Evolutionary conservation across 148 eudicot genomes (phyloP).

Genomic region (Polygonum aviculare): DNA sequence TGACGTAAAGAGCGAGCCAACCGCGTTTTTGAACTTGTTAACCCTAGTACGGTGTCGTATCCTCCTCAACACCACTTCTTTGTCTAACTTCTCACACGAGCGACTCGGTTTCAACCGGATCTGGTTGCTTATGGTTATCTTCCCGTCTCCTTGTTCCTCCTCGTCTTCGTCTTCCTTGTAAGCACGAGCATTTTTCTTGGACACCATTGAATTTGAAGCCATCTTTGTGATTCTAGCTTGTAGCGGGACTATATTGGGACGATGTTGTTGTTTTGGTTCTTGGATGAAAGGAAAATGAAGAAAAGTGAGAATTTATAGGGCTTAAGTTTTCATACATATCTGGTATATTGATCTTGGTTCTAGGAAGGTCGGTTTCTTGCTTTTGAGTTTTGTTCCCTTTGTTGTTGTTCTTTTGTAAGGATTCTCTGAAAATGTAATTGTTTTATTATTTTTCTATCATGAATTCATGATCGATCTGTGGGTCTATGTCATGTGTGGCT

Average conservation of each 20-base stretch:
- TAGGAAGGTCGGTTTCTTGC: too few relatives aligned
- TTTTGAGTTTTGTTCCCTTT: too few relatives aligned
- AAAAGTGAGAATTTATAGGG: background rate
- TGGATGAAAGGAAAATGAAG: background rate
- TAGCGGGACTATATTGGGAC: too few relatives aligned
- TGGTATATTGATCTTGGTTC: too few relatives aligned
- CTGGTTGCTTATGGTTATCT: background rate
- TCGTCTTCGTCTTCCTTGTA: background rate
- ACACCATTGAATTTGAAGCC: background rate
- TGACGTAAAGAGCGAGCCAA: conserved; percentile 9
- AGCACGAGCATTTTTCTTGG: background rate
- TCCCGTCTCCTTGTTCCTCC: background rate
- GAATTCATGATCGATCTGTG: background rate
- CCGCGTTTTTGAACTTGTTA: conserved; percentile 15
- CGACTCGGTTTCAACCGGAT: background rate
- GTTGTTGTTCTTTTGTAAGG: too few relatives aligned
- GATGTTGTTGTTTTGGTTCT: too few relatives aligned
- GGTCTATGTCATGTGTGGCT: background rate
- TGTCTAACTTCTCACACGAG: conserved; percentile 8
- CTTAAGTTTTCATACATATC: too few relatives aligned
- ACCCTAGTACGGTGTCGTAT: conserved; percentile 16
- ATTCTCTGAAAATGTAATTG: too few relatives aligned
- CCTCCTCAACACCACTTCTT: conserved; percentile 11
- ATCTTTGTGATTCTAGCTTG: background rate
- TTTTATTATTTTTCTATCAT: too few relatives aligned